These are phyloP conservation scores for Sonneratia caseolaris DNA, from an alignment of 345 rosid species.

Conservation along the genomic window DNA sequence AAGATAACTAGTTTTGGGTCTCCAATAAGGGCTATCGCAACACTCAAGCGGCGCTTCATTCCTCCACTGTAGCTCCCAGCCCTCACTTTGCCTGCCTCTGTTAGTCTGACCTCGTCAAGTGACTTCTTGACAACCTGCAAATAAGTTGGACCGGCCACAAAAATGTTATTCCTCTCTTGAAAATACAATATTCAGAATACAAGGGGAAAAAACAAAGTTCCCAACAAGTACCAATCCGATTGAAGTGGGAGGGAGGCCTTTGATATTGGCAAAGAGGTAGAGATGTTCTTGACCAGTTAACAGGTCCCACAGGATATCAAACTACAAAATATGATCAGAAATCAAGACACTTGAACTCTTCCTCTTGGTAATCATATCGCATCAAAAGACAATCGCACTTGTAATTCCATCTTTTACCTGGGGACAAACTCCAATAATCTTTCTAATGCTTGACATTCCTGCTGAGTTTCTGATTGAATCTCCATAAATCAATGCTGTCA, in stretches of 20 bases:
- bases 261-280: constrained; percentile 68
- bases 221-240: constrained; percentile 43
- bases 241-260: constrained; percentile 58
- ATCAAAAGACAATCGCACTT: neutral
- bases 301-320: constrained; percentile 87
- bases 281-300: constrained; percentile 81
- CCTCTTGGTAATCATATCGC: neutral
- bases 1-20: constrained; percentile 77
- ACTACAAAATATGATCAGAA: constrained; percentile 23
- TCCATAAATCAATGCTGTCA: constrained; percentile 66
- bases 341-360: constrained; percentile 4
- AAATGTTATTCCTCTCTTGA: neutral
- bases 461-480: constrained; percentile 63
- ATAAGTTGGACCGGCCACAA: neutral
- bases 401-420: constrained; percentile 36
- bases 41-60: constrained; percentile 92
- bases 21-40: constrained; percentile 79
- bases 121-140: constrained; percentile 53
- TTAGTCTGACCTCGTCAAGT: constrained; percentile 60
- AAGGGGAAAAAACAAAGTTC: neutral
- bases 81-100: constrained; percentile 55
- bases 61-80: constrained; percentile 93
- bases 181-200: neutral
- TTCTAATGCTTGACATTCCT: constrained; percentile 75
- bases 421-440: constrained; percentile 84